Evolutionary conservation across 768 basidiomycete genomes (phyloP).

Genomic region (Boletus coccyginus): DNA sequence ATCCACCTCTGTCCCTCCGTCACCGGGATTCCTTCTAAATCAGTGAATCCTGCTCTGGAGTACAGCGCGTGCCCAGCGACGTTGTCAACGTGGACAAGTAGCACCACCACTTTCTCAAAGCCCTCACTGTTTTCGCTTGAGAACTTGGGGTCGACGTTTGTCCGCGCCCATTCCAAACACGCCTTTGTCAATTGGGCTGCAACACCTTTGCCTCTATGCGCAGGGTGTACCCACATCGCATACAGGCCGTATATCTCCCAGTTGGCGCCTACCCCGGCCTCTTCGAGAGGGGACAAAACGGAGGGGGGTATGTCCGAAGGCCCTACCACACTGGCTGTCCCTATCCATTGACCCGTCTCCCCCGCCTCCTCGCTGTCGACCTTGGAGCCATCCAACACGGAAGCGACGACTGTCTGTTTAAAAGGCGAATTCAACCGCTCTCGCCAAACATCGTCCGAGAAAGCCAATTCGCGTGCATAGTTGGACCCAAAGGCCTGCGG

Average conservation of each 20-base stretch:
- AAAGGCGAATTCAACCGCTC: constrained; percentile 14
- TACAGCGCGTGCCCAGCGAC: constrained; percentile 17
- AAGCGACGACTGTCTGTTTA: constrained; percentile 16
- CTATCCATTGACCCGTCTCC: constrained; percentile 19
- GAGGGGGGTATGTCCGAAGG: constrained; percentile 12
- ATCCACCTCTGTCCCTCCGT: constrained; percentile 21
- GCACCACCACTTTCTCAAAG: constrained; percentile 15
- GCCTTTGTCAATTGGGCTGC: constrained; percentile 13
- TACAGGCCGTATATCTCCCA: constrained; percentile 23
- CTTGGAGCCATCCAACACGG: not conserved
- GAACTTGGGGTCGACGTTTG: constrained; percentile 13
- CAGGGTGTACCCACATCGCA: constrained; percentile 30
- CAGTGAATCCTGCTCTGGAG: constrained; percentile 19
- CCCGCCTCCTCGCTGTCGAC: not conserved
- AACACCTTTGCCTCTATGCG: constrained; percentile 24
- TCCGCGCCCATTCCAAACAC: constrained; percentile 26
- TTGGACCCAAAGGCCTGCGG: constrained; percentile 21
- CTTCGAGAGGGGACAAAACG: constrained; percentile 9
- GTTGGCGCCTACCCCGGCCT: constrained; percentile 7
- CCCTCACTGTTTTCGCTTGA: not conserved
- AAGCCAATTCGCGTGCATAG: constrained; percentile 21
- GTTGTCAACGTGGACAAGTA: constrained; percentile 18
- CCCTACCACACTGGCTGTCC: constrained; percentile 9
- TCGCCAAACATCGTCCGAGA: constrained; percentile 22
- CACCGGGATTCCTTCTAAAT: constrained; percentile 5